phyloP scores from a whole-genome alignment of 768 basidiomycete genomes.

The Tylopilus sp. region DNA sequence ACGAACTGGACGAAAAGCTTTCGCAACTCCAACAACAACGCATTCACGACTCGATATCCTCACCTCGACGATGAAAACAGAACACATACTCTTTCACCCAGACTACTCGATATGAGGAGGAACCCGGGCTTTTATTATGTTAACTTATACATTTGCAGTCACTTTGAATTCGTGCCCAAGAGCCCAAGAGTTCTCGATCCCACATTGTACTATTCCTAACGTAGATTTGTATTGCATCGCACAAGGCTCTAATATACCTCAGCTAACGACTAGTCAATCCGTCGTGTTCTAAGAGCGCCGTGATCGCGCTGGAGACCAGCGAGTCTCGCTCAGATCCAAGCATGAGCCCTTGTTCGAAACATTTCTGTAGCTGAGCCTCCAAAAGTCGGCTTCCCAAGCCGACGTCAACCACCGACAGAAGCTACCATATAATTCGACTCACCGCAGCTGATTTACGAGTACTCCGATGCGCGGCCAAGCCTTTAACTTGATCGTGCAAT shows the following conservation, averaged over 20 bases:
- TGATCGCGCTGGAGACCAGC: constrained; percentile 49
- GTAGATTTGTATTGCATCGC: too few species aligned
- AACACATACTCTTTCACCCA: not conserved
- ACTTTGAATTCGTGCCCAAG: too few species aligned
- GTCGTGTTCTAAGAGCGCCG: constrained; percentile 37
- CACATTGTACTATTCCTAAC: too few species aligned
- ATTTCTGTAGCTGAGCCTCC: constrained; percentile 60
- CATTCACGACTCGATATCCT: not conserved
- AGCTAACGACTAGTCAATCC: too few species aligned
- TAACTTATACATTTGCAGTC: constrained; percentile 13
- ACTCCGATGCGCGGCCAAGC: constrained; percentile 92
- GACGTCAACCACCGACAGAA: too few species aligned
- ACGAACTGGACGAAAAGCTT: constrained; percentile 20
- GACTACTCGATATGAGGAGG: not conserved
- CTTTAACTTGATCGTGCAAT: constrained; percentile 55
- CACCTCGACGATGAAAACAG: not conserved
- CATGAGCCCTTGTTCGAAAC: constrained; percentile 60
- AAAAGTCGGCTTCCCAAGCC: constrained; percentile 53
- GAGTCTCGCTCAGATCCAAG: constrained; percentile 47
- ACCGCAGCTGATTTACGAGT: constrained; percentile 84
- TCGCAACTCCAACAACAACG: constrained; percentile 15
- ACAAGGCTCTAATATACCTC: not conserved
- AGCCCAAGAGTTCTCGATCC: too few species aligned
- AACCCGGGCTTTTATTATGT: not conserved
- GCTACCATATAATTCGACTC: constrained; percentile 22